These are phyloP conservation scores for Aspergillus novoparasiticus DNA, from an alignment of 2,329 filamentous ascomycete species.

Conservation along the genomic window DNA sequence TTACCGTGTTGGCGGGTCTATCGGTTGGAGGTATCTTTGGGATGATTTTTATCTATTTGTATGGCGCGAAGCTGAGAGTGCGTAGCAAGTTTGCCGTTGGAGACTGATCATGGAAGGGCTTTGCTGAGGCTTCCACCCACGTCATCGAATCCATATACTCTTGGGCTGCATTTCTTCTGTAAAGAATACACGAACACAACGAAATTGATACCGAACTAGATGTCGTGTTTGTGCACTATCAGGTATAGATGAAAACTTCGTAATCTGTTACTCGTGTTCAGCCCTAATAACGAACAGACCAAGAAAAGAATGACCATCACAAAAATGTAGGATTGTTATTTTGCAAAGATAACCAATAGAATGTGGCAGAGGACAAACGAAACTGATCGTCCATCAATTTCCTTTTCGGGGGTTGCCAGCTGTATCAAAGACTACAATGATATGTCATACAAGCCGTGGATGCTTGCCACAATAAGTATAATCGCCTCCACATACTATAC, in stretches of 20 bases:
- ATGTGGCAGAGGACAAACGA: background rate
- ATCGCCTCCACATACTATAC: too few relatives aligned
- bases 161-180: too few relatives aligned
- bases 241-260: background rate
- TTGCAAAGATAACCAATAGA: background rate
- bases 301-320: too few relatives aligned
- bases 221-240: background rate
- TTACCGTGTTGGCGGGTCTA: slow-evolving; percentile 1
- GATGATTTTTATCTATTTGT: slow-evolving; percentile 5
- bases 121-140: background rate
- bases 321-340: background rate
- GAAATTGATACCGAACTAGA: background rate
- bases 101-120: background rate
- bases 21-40: background rate
- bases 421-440: background rate
- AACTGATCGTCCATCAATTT: background rate
- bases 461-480: too few relatives aligned
- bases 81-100: slow-evolving; percentile 2
- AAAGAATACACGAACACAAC: background rate
- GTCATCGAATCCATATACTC: background rate
- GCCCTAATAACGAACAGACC: background rate
- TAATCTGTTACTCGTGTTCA: background rate
- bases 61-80: background rate
- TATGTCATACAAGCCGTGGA: background rate
- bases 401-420: background rate